Percentiles rank a stretch among this genome's conserved stretches.
Conservation (phyloP, 2,329 filamentous ascomycete species). For the Colletotrichum sp. region DNA sequence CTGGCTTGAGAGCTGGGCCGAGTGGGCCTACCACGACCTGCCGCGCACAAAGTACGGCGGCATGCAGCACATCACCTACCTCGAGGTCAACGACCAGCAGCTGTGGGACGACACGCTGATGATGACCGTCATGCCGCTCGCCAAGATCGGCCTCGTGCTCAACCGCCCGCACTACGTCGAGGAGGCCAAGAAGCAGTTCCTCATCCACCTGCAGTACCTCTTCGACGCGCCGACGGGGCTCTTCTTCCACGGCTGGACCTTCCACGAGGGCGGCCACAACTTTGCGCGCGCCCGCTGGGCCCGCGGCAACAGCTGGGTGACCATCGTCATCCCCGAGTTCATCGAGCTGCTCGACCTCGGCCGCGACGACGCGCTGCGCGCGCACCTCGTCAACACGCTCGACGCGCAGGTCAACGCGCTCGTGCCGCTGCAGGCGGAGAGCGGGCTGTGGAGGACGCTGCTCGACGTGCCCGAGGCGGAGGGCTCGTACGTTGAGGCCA, state of each 20-base stretch:
- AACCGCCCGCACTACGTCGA: constrained; percentile 74
- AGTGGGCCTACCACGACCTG: constrained; percentile 82
- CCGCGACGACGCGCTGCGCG: constrained; percentile 66
- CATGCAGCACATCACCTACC: constrained; percentile 79
- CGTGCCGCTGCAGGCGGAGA: constrained; percentile 59
- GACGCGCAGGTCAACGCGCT: constrained; percentile 73
- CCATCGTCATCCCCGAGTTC: constrained; percentile 84
- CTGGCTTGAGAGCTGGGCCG: constrained; percentile 82
- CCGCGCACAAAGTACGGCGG: constrained; percentile 73
- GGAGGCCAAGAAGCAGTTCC: constrained; percentile 79
- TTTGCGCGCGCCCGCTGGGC: constrained; percentile 65
- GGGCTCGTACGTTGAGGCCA: constrained; percentile 78
- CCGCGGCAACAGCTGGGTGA: constrained; percentile 74
- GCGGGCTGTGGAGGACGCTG: constrained; percentile 77
- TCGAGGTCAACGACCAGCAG: constrained; percentile 73
- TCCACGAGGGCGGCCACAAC: constrained; percentile 69
- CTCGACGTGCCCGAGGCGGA: constrained; percentile 69
- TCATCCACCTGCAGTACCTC: constrained; percentile 80
- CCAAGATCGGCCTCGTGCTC: constrained; percentile 78
- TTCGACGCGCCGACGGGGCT: constrained; percentile 74
- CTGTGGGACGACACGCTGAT: constrained; percentile 87
- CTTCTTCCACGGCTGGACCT: constrained; percentile 86
- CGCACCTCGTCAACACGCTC: constrained; percentile 66
- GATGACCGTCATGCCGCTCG: constrained; percentile 84
- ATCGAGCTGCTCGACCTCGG: constrained; percentile 73